Conservation (phyloP, 495 filamentous ascomycete genomes). For the Achaetomiella virescens region DNA sequence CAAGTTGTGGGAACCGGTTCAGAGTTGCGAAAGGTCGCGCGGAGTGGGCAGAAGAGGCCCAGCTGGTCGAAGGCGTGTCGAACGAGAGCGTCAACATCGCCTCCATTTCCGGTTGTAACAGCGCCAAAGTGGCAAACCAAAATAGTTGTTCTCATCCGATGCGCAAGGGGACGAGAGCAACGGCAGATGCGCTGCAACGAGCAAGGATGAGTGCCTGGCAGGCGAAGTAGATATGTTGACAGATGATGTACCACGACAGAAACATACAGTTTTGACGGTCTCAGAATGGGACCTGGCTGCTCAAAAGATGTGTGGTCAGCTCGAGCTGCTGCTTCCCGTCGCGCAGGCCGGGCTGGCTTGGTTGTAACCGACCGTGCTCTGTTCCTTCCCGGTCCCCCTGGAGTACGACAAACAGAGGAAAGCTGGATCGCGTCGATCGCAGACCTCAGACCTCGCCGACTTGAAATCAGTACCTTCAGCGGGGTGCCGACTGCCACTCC, state of each 20-base stretch:
- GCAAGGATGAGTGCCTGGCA: not conserved
- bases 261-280: conserved; percentile 1
- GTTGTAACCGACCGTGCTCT: not conserved
- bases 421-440: no score
- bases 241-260: not conserved
- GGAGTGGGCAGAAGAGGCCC: conserved; percentile 3
- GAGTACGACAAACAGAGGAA: conserved; percentile 6
- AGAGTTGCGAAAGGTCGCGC: conserved; percentile 5
- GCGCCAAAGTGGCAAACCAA: not conserved
- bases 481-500: no score
- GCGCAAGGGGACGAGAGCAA: not conserved
- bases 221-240: conserved; percentile 2
- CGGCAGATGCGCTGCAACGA: not conserved
- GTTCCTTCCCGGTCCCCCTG: conserved; percentile 6
- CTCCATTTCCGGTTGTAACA: conserved; percentile 10
- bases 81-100: conserved; percentile 6
- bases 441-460: no score
- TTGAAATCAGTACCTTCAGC: not conserved
- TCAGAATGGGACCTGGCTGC: not conserved
- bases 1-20: not conserved
- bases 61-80: conserved; percentile 12
- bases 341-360: conserved; percentile 1
- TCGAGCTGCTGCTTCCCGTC: conserved; percentile 24
- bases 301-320: not conserved
- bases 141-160: not conserved